These are phyloP conservation scores for Selaginella tamariscina DNA, from an alignment of 75 land plant genomes.

Conservation along the genomic window DNA sequence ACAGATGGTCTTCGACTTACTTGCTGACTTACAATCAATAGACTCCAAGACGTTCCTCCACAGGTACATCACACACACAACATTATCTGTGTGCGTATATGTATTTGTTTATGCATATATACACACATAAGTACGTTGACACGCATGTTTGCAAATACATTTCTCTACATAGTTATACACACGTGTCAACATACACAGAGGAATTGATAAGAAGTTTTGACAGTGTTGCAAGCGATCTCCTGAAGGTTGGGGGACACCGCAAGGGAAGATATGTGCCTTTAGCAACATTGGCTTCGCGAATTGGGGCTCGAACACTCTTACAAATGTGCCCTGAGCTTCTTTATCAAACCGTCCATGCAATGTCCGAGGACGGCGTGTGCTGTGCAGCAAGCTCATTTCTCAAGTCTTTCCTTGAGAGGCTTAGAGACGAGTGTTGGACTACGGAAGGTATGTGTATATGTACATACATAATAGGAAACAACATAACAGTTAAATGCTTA, in stretches of 20 bases:
- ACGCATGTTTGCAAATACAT: no score
- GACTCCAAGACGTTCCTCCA: conserved; percentile 11
- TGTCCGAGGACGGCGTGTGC: conserved; percentile 95
- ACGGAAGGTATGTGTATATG: no score
- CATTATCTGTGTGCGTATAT: no score
- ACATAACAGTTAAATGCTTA: no score
- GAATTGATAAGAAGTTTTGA: no score
- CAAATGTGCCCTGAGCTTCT: conserved; percentile 52
- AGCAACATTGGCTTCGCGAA: conserved; percentile 60
- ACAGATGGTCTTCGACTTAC: conserved; percentile 79
- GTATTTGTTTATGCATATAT: no score
- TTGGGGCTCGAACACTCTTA: conserved; percentile 62
- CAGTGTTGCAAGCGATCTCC: conserved; percentile 54
- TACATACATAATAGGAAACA: no score
- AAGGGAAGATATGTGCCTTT: conserved; percentile 96
- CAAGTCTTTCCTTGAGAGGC: conserved; percentile 78
- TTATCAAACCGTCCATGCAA: conserved; percentile 55
- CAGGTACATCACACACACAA: conserved; percentile 8
- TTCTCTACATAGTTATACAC: no score
- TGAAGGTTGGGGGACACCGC: conserved; percentile 62
- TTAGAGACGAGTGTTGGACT: conserved; percentile 89
- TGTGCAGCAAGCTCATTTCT: conserved; percentile 86
- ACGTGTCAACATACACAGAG: no score
- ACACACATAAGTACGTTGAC: no score
- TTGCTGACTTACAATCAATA: conserved; percentile 53